phyloP scores from a whole-genome alignment of 75 land plant species.

The Selaginella tamariscina region DNA sequence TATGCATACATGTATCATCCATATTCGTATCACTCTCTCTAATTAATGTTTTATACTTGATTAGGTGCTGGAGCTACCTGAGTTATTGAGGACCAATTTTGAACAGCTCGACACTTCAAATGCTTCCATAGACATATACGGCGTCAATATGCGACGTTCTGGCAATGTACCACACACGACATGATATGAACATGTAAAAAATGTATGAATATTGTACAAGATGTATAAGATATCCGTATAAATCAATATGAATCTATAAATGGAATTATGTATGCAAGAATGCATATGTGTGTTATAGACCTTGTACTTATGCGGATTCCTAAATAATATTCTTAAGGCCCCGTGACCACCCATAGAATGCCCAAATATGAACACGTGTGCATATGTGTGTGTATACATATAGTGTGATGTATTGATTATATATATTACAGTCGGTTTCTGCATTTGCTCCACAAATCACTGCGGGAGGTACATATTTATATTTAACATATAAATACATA shows the following conservation, averaged over 20 bases:
- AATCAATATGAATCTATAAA: too few species aligned
- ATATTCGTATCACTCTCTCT: too few species aligned
- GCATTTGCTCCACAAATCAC: conserved; percentile 87
- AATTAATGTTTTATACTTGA: too few species aligned
- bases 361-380: conserved; percentile 69
- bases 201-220: too few species aligned
- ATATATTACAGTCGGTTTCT: conserved; percentile 57
- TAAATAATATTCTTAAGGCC: conserved; percentile 77
- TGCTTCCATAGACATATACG: conserved; percentile 94
- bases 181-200: too few species aligned
- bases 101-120: conserved; percentile 60
- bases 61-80: conserved; percentile 78
- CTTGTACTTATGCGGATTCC: conserved; percentile 77
- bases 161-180: too few species aligned
- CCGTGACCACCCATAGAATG: conserved; percentile 99
- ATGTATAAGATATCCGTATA: too few species aligned
- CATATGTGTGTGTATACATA: neutral
- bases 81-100: conserved; percentile 50
- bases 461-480: conserved; percentile 77
- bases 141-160: conserved; percentile 99
- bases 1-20: too few species aligned
- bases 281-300: conserved; percentile 20
- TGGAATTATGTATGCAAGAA: conserved; percentile 3
- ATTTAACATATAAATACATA: too few species aligned
- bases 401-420: conserved; percentile 10